Conservation (phyloP, 179 eudicot genomes). For the Corrigiola litoralis region DNA sequence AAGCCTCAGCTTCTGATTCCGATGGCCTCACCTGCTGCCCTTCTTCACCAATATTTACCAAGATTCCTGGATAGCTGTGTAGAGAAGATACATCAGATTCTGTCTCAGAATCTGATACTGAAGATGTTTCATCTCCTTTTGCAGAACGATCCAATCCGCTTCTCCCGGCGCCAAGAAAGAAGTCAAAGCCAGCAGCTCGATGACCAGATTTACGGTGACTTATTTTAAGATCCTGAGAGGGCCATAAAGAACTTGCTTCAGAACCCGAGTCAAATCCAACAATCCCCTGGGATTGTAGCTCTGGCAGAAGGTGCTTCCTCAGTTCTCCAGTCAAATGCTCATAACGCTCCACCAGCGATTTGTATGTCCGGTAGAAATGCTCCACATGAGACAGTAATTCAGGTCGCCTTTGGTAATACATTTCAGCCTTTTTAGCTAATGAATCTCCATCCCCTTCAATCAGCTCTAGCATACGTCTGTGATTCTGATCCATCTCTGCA, state of each 20-base stretch:
- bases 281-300: constrained; percentile 68
- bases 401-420: constrained; percentile 42
- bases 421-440: constrained; percentile 40
- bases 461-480: constrained; percentile 32
- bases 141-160: constrained; percentile 47
- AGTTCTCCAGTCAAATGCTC: constrained; percentile 58
- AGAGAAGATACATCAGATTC: constrained; percentile 87
- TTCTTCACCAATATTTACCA: constrained; percentile 40
- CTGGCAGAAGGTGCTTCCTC: constrained; percentile 53
- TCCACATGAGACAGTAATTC: constrained; percentile 39
- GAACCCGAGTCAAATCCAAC: constrained; percentile 54
- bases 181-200: constrained; percentile 90
- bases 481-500: constrained; percentile 62
- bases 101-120: constrained; percentile 72
- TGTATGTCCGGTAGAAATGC: constrained; percentile 37
- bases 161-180: constrained; percentile 68
- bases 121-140: constrained; percentile 66
- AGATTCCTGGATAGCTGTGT: constrained; percentile 42
- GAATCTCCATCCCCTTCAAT: constrained; percentile 49
- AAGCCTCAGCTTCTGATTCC: constrained; percentile 55
- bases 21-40: constrained; percentile 42
- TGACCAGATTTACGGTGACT: constrained; percentile 52
- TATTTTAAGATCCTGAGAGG: constrained; percentile 45
- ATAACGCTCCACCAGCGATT: constrained; percentile 39
- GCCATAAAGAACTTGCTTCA: constrained; percentile 38